Conservation (phyloP, 805 yeast genomes). For the Candida cerambycidarum region DNA sequence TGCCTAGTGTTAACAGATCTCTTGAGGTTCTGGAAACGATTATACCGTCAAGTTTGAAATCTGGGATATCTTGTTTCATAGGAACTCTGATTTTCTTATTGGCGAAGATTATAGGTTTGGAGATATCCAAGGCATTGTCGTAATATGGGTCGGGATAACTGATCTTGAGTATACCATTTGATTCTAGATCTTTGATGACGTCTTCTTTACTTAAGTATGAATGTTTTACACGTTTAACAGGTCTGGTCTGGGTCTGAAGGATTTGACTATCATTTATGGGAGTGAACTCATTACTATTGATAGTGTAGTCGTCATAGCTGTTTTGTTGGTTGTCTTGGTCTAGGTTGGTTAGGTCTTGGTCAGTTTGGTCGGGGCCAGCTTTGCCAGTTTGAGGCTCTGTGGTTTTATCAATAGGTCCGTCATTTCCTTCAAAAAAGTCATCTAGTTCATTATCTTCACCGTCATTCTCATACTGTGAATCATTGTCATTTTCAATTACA, state of each 20-base stretch:
- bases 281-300: not conserved
- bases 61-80: slow-evolving; percentile 7
- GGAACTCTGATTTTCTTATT: slow-evolving; percentile 59
- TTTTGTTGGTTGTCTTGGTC: no score
- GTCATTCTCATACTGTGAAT: slow-evolving; percentile 2
- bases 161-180: slow-evolving; percentile 47
- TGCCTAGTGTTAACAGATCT: not conserved
- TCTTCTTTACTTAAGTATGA: slow-evolving; percentile 5
- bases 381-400: no score
- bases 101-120: slow-evolving; percentile 61
- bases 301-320: not conserved
- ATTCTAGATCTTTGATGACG: slow-evolving; percentile 32
- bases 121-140: slow-evolving; percentile 52
- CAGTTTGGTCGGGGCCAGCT: no score
- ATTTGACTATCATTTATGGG: slow-evolving; percentile 14
- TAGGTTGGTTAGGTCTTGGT: no score
- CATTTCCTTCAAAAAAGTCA: no score
- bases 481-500: slow-evolving; percentile 8
- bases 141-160: slow-evolving; percentile 66
- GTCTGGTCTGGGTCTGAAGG: slow-evolving; percentile 17
- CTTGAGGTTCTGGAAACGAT: not conserved
- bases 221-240: not conserved
- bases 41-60: slow-evolving; percentile 1
- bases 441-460: slow-evolving; percentile 1
- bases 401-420: not conserved